A percentile compares a stretch with the other conserved stretches of the same genome.
Conservation (phyloP, 805 yeast genomes). For the Cyberlindnera veronae region DNA sequence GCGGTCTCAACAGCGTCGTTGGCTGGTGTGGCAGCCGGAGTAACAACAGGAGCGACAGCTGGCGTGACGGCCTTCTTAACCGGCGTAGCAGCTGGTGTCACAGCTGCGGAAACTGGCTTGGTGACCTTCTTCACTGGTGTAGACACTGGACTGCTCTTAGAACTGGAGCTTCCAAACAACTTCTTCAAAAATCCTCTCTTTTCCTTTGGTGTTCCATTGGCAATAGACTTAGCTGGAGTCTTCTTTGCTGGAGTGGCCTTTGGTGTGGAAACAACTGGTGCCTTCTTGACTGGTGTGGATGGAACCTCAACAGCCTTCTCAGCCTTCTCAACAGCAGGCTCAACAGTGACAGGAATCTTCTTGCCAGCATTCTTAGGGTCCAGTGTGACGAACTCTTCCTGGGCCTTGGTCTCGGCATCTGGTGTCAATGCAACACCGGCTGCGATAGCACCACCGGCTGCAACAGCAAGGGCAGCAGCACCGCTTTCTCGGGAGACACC, state of each 20-base stretch:
- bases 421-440: constrained; percentile 3
- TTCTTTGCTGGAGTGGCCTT: constrained; percentile 2
- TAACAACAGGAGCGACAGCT: constrained; percentile 2
- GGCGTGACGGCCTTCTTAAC: constrained; percentile 2
- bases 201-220: constrained; percentile 10
- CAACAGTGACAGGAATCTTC: constrained; percentile 4
- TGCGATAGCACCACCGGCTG: constrained; percentile 1
- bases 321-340: not conserved
- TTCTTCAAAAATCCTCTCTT: constrained; percentile 14
- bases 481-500: constrained; percentile 11
- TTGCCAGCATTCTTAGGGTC: constrained; percentile 23
- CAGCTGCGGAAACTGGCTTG: not conserved
- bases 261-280: constrained; percentile 1
- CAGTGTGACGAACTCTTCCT: constrained; percentile 14
- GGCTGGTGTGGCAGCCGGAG: constrained; percentile 1
- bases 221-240: constrained; percentile 4
- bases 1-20: not conserved
- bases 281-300: constrained; percentile 5
- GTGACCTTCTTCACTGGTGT: constrained; percentile 7
- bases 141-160: constrained; percentile 5
- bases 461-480: constrained; percentile 1
- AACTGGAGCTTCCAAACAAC: constrained; percentile 6
- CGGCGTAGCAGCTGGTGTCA: not conserved
- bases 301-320: constrained; percentile 5
- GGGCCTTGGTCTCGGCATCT: not conserved